These are phyloP conservation scores for Sclerotiophoma versabilis DNA, from an alignment of 2,329 filamentous ascomycete species.

Conservation along the genomic window DNA sequence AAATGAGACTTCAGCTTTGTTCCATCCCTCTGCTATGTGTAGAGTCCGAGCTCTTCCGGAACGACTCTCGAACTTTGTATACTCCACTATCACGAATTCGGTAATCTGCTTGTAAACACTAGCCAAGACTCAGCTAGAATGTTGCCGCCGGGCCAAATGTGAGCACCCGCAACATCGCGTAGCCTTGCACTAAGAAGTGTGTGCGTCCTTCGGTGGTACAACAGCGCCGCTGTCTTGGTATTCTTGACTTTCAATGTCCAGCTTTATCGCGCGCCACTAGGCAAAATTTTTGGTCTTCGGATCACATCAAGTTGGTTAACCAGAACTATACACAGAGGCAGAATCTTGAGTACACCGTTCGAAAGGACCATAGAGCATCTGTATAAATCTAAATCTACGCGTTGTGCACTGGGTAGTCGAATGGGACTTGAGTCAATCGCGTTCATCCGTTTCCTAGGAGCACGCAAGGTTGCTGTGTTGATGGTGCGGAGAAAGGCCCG, in stretches of 20 bases:
- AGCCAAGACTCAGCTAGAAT: background rate
- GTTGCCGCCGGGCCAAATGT: background rate
- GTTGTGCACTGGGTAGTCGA: too few relatives aligned
- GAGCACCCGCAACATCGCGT: background rate
- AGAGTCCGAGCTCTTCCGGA: background rate
- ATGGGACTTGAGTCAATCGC: too few relatives aligned
- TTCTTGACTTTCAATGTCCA: slow-evolving; percentile 5
- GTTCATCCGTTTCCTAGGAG: background rate
- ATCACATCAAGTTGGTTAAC: background rate
- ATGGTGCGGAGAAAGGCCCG: slow-evolving; percentile 1
- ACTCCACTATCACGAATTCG: background rate
- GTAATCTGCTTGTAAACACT: background rate
- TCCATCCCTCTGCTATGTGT: too few relatives aligned
- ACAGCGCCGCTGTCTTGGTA: slow-evolving; percentile 9
- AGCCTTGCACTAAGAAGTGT: too few relatives aligned
- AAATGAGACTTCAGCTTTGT: background rate
- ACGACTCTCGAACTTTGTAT: background rate
- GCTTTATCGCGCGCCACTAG: background rate
- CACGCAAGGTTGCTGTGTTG: background rate
- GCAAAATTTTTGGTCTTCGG: background rate
- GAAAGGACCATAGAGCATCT: too few relatives aligned
- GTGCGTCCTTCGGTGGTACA: background rate
- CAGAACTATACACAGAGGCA: background rate
- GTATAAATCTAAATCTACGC: too few relatives aligned
- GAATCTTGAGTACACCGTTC: too few relatives aligned